Conservation (phyloP, 495 filamentous ascomycete genomes). For the Cladorrhinum samala region DNA sequence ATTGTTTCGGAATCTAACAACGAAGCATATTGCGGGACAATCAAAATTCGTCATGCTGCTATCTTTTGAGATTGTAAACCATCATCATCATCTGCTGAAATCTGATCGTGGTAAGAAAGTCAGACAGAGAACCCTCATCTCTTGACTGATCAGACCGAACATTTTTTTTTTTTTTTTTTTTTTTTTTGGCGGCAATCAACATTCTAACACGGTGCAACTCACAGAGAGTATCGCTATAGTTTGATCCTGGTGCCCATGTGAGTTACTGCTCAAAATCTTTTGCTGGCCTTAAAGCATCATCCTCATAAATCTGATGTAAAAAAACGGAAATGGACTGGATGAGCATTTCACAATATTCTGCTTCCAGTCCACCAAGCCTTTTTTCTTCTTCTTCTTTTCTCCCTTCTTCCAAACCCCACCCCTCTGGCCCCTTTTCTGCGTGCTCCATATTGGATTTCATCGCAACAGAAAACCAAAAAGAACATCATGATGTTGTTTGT, state of each 20-base stretch:
- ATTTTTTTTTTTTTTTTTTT: too few species aligned
- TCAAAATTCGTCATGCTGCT: too few species aligned
- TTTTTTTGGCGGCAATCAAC: neutral
- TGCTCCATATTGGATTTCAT: too few species aligned
- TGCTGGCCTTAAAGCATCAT: neutral
- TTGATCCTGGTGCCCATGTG: neutral
- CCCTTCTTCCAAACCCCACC: neutral
- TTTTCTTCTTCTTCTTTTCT: neutral
- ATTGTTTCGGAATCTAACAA: too few species aligned
- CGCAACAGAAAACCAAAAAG: too few species aligned
- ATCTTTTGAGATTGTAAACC: too few species aligned
- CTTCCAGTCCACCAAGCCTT: too few species aligned
- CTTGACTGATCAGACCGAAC: too few species aligned
- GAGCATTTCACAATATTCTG: slow-evolving; percentile 79
- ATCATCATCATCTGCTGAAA: too few species aligned
- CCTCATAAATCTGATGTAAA: neutral
- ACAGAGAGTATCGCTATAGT: neutral
- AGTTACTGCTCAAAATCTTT: neutral
- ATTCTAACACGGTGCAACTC: neutral
- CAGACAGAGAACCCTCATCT: neutral
- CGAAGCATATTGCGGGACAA: too few species aligned
- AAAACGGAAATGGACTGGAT: slow-evolving; percentile 1
- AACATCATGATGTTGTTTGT: too few species aligned
- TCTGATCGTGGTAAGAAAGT: neutral
- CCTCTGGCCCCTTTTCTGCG: neutral